A percentile compares a stretch with the other conserved stretches of the same genome.
Evolutionary conservation across 148 eudicot genomes (phyloP).

Genomic region (Silene latifolia): DNA sequence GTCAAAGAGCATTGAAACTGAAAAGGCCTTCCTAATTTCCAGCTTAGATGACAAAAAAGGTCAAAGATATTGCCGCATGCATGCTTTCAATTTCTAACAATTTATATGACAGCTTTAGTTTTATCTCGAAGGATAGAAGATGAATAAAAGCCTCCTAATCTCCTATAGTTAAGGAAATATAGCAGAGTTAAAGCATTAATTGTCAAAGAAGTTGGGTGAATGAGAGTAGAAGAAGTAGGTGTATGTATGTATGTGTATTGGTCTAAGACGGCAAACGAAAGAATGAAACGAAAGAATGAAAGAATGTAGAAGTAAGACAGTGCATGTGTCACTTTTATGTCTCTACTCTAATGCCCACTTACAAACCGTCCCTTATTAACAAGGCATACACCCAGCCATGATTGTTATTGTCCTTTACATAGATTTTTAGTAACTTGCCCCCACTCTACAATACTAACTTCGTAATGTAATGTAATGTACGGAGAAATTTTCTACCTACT

Average conservation of each 20-base stretch:
- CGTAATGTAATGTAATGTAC: too few relatives aligned
- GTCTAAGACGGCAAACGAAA: slow-evolving; percentile 26
- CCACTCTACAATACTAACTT: too few relatives aligned
- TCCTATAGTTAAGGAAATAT: slow-evolving; percentile 3
- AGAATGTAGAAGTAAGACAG: neutral
- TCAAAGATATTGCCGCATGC: neutral
- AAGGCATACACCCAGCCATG: neutral
- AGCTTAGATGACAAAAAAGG: slow-evolving; percentile 16
- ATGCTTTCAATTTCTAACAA: slow-evolving; percentile 21
- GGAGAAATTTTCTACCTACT: too few relatives aligned
- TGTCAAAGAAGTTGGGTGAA: slow-evolving; percentile 34
- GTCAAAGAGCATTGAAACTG: slow-evolving; percentile 25
- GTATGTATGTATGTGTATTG: slow-evolving; percentile 8
- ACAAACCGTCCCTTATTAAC: slow-evolving; percentile 12
- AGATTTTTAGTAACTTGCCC: too few relatives aligned
- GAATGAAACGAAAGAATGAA: neutral
- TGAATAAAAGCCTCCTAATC: neutral
- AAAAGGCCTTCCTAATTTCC: slow-evolving; percentile 1
- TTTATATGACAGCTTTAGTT: slow-evolving; percentile 4
- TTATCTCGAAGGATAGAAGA: neutral
- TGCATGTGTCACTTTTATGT: neutral
- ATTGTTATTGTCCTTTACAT: neutral
- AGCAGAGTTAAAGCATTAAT: neutral
- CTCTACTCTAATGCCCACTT: neutral
- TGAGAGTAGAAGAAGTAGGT: slow-evolving; percentile 8